Base-by-base conservation (phyloP, 2,329 filamentous ascomycete genomes). In the Fusarium pseudograminearum region DNA sequence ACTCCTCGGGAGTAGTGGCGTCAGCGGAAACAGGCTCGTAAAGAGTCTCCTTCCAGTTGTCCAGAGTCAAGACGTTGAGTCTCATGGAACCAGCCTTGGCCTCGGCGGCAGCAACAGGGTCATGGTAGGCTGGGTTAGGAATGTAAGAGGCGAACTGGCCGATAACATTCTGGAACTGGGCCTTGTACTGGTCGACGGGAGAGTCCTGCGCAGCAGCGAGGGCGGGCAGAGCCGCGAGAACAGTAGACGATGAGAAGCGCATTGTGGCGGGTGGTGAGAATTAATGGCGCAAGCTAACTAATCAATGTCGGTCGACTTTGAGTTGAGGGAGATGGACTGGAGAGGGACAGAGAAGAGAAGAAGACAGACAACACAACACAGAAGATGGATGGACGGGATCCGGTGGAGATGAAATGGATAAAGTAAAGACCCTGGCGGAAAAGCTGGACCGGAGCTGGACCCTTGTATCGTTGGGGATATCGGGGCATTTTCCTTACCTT, bases 31-130 rank as follows among this genome's bases (percentile, higher is more conserved):
- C 87, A 31, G 88, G 86, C 52, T 83, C 82, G 76, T 87, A 89
- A 64, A 95, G 83, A 4, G 89, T 87, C 28, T 90, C 81, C 78
- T 90, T 87, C 91, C 91, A 93, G 84, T 90, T 91, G 69, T 89
- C 82, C 60, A 93, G 83, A 7, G 88, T 90, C 72, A 95, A 78
- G 51, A 76, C 77, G 51, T 79, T 86, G 78, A 77, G 87, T 81
- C 78, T 79, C 78, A 81, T 78, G 44, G 77, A 74, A 66, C 78
- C 77, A 65, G 77, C 63, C 77, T 83, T 82, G 70, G 81, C 78
- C 71, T 81, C 78, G 34, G 76, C 70, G 50, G 84, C 83, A 16
- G 82, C 80, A 45, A 82, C 77, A 42, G 80, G 76, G 50, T 83
- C 79, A 70, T 78, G 76, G 47, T 69, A 78, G 68, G 80, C 83